These are phyloP conservation scores for Tuctoria greenei DNA, from an alignment of 176 grass and related monocot species.

Conservation along the genomic window DNA sequence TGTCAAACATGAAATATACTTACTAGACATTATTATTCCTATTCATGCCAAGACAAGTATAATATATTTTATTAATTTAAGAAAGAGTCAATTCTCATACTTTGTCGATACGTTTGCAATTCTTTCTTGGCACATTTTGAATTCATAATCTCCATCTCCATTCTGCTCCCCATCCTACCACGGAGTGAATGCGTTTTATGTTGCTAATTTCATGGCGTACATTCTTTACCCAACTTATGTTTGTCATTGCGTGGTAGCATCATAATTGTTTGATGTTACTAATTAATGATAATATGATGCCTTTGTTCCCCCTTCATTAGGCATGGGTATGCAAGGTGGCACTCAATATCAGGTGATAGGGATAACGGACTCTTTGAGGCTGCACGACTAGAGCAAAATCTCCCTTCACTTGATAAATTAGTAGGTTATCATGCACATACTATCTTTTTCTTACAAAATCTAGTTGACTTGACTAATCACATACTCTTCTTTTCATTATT, in stretches of 20 bases:
- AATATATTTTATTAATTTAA: background rate
- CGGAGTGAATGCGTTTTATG: background rate
- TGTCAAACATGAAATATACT: background rate
- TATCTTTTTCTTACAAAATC: constrained; percentile 20
- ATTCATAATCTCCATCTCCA: background rate
- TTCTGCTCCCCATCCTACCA: background rate
- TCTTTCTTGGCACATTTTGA: background rate
- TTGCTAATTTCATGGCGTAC: background rate
- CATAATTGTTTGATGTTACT: constrained; percentile 9
- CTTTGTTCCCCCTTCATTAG: constrained; percentile 33
- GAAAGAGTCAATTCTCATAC: too few species aligned
- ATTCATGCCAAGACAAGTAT: background rate
- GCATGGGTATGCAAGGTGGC: constrained; percentile 99
- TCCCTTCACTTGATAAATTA: constrained; percentile 65
- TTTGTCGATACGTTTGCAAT: background rate
- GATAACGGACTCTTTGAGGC: constrained; percentile 65
- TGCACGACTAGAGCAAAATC: constrained; percentile 69
- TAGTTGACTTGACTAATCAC: background rate
- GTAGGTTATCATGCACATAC: constrained; percentile 36
- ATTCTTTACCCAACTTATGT: background rate
- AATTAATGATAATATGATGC: constrained; percentile 26
- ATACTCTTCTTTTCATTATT: background rate
- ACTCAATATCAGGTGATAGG: constrained; percentile 88
- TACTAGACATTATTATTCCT: background rate
- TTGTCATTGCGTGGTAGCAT: background rate